Evolutionary conservation across 2,329 filamentous ascomycete genomes (phyloP), one percentile per base, ranked within the genome.

Genomic region (Fusarium oxysporum): DNA sequence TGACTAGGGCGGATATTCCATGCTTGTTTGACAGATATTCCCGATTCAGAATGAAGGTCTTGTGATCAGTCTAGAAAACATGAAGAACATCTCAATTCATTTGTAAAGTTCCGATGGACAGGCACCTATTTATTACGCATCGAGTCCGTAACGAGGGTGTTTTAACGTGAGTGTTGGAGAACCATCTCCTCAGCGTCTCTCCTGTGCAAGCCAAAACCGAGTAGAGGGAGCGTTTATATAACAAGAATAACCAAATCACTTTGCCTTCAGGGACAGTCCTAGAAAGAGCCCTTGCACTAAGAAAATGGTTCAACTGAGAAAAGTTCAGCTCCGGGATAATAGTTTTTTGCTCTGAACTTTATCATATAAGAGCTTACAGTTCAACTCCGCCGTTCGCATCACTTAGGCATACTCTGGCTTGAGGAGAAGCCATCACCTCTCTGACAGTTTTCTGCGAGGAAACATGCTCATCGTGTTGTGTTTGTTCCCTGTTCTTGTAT

Each of bases 21-120:
- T 43, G 35, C 59, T 56, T 62, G 41, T 19, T 47, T 56, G 47
- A 25, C 16, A 35, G 47, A 45, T 55, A 50, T 38, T 61, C 47
- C 53, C 35, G 33, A 32, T 71, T 63, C 6, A 28, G 48, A 41
- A 33, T 35, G 43, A 32, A 28, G 32, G 28, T 70, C 47, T 67
- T 55, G 60, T 66, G 53, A 54, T 30, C 37, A 45, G 23, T 23
- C 35, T 32, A 25, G 14, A 30, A 21, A 47, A 5, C 33, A 3
- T 40, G 16, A 17, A 14, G 53, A 13, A 17, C 8, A 25, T 33
- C 33, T 33, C 16, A 33, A 3, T 33, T 14, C 33, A 33, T 16
- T 33, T 16, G 14, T 33, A 33, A 33, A 6, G 33, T 33, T 33
- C 33, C 13, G 13, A 33, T 33, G 13, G 33, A 8, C 13, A 33